Evolutionary conservation across 2,329 filamentous ascomycete genomes (phyloP).

Genomic region (Penicillium sp.): DNA sequence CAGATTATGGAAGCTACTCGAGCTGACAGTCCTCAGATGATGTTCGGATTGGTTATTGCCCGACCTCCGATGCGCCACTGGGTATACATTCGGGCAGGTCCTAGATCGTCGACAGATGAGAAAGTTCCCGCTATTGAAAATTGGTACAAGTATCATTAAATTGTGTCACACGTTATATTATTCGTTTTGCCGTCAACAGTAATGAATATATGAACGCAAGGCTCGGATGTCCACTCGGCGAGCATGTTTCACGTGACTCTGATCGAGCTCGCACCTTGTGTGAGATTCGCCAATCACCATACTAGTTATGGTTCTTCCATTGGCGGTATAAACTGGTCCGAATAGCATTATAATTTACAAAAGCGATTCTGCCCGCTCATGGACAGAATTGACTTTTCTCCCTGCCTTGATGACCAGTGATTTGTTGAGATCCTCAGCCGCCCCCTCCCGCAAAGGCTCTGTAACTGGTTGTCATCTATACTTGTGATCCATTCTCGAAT

Average conservation of each 20-base stretch:
- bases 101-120: background rate
- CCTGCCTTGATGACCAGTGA: too few relatives aligned
- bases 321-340: too few relatives aligned
- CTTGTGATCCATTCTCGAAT: too few relatives aligned
- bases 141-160: background rate
- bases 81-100: background rate
- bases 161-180: background rate
- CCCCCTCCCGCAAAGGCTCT: too few relatives aligned
- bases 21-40: background rate
- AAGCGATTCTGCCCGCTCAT: too few relatives aligned
- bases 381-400: too few relatives aligned
- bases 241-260: slow-evolving; percentile 2
- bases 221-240: background rate
- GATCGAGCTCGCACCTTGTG: slow-evolving; percentile 4
- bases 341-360: too few relatives aligned
- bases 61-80: background rate
- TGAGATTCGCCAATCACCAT: too few relatives aligned
- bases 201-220: background rate
- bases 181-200: background rate
- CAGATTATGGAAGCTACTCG: background rate
- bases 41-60: background rate
- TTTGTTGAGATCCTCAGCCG: too few relatives aligned
- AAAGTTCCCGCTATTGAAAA: background rate
- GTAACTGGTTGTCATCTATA: too few relatives aligned
- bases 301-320: too few relatives aligned